Evolutionary conservation across 495 filamentous ascomycete species (phyloP).

Genomic region (Bryoglossum gracile): DNA sequence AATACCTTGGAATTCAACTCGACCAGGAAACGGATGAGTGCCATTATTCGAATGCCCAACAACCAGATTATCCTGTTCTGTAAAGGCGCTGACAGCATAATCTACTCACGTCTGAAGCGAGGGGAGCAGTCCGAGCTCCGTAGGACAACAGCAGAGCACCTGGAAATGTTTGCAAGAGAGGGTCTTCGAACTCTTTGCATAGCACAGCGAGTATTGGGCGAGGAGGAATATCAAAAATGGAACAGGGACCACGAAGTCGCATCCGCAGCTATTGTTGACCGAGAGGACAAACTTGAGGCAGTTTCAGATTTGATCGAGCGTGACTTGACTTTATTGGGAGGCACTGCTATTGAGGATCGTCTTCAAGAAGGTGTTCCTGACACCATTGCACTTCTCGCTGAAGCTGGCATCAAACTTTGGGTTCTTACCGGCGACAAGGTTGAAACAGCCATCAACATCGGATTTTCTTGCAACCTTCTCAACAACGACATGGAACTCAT

Average conservation of each 20-base stretch:
- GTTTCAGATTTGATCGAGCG: slow-evolving; percentile 88
- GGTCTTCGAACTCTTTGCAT: slow-evolving; percentile 93
- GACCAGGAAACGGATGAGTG: slow-evolving; percentile 94
- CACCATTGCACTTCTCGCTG: slow-evolving; percentile 84
- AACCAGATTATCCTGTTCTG: slow-evolving; percentile 89
- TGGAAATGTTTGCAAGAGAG: slow-evolving; percentile 95
- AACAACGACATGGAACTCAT: slow-evolving; percentile 98
- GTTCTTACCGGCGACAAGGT: slow-evolving; percentile 98
- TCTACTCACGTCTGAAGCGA: slow-evolving; percentile 82
- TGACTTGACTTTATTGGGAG: slow-evolving; percentile 81
- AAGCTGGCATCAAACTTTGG: slow-evolving; percentile 99
- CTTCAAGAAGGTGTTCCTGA: slow-evolving; percentile 97
- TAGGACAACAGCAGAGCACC: slow-evolving; percentile 77
- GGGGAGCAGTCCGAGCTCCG: slow-evolving; percentile 84
- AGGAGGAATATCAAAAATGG: slow-evolving; percentile 84
- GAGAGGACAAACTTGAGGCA: slow-evolving; percentile 90
- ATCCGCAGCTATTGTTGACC: slow-evolving; percentile 71
- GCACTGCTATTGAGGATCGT: slow-evolving; percentile 96
- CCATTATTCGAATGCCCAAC: slow-evolving; percentile 93
- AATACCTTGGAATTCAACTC: slow-evolving; percentile 99
- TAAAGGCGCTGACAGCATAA: slow-evolving; percentile 96
- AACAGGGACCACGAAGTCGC: slow-evolving; percentile 82
- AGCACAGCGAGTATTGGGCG: slow-evolving; percentile 73
- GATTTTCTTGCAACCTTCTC: slow-evolving; percentile 96
- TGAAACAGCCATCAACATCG: slow-evolving; percentile 99